Percentiles rank a stretch among this genome's conserved stretches.
Evolutionary conservation across 2,329 filamentous ascomycete genomes (phyloP).

Genomic region (Diplodia corticola): DNA sequence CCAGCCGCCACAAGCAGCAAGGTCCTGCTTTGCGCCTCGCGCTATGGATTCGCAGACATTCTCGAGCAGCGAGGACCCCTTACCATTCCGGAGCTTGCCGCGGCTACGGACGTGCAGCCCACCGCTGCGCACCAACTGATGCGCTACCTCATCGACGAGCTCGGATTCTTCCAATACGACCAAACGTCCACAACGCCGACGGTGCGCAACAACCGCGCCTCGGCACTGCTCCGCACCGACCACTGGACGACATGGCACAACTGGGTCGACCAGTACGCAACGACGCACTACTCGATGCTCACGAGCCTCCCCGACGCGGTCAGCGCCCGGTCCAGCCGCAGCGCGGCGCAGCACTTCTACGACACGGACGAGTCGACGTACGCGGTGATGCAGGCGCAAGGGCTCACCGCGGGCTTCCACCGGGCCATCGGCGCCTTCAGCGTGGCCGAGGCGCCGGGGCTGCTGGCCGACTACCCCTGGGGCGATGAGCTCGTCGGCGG

Average conservation of each 20-base stretch:
- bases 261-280: conserved; percentile 4
- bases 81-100: background rate
- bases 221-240: background rate
- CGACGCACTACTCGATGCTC: background rate
- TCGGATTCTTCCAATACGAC: background rate
- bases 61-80: background rate
- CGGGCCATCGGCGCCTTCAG: conserved; percentile 1
- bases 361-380: background rate
- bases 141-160: conserved; percentile 3
- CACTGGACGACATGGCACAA: conserved; percentile 7
- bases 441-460: background rate
- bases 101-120: background rate
- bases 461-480: background rate
- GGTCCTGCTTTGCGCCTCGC: conserved; percentile 6
- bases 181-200: background rate
- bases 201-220: background rate
- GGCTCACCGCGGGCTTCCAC: background rate
- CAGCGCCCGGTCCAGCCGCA: background rate
- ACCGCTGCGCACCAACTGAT: background rate
- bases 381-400: background rate
- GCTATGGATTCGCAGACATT: conserved; percentile 1
- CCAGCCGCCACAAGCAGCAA: conserved; percentile 12
- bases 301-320: background rate
- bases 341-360: background rate
- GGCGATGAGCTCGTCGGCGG: background rate